These are phyloP conservation scores for Zygotorulaspora florentina DNA, from an alignment of 805 yeast genomes.

Conservation along the genomic window DNA sequence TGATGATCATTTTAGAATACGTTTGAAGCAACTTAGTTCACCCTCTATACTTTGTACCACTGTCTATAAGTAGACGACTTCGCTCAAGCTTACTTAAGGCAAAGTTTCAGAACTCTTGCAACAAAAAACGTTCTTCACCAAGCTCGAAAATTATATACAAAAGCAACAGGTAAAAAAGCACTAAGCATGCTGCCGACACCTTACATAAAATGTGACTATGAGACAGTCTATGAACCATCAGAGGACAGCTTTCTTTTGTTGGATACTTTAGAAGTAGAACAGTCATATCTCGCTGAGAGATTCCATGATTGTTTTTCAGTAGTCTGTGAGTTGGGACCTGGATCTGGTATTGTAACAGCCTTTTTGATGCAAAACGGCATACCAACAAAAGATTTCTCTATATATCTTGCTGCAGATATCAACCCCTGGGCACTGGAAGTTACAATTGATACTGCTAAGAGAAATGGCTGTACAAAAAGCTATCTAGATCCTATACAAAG, in stretches of 20 bases:
- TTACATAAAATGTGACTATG: slow-evolving; percentile 51
- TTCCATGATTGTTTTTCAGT: slow-evolving; percentile 42
- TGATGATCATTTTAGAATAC: slow-evolving; percentile 18
- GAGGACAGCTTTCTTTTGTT: slow-evolving; percentile 86
- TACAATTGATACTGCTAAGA: slow-evolving; percentile 42
- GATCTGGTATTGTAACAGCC: slow-evolving; percentile 84
- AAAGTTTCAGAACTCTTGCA: neutral
- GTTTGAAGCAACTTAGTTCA: neutral
- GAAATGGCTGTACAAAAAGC: slow-evolving; percentile 28
- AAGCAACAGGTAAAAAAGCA: neutral
- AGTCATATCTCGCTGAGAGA: slow-evolving; percentile 31
- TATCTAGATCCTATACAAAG: slow-evolving; percentile 51
- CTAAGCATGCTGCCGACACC: slow-evolving; percentile 78
- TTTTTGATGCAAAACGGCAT: slow-evolving; percentile 55
- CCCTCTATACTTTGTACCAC: neutral
- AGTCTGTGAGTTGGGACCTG: slow-evolving; percentile 83
- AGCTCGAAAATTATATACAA: neutral
- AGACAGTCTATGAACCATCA: slow-evolving; percentile 88
- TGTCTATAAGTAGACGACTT: too few species aligned
- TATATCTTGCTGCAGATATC: slow-evolving; percentile 70
- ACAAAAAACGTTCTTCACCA: neutral
- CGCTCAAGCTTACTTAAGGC: too few species aligned
- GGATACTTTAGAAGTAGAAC: slow-evolving; percentile 71
- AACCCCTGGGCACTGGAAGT: slow-evolving; percentile 72
- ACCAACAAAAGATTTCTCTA: slow-evolving; percentile 38